These are phyloP conservation scores for Pseudogymnoascus sp. DNA, from an alignment of 2,329 filamentous ascomycete species.

Conservation along the genomic window DNA sequence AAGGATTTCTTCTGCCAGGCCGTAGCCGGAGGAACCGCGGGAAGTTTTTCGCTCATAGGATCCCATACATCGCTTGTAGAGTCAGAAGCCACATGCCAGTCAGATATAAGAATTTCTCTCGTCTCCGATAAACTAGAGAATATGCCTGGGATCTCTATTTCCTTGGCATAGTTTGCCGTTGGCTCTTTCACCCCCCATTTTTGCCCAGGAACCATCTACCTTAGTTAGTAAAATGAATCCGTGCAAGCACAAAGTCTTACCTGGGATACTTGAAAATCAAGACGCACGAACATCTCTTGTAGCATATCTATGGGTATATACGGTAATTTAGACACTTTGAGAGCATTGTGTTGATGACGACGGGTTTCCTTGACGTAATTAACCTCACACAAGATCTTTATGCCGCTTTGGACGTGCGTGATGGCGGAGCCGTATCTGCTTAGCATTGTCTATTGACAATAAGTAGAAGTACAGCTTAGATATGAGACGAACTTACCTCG, in stretches of 20 bases:
- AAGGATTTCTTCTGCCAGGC: not conserved
- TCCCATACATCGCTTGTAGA: not conserved
- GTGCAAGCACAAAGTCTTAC: conserved; percentile 6
- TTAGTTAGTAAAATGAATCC: not conserved
- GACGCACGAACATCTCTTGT: conserved; percentile 17
- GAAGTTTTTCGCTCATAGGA: not conserved
- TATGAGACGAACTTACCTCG: not conserved
- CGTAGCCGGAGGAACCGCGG: not conserved
- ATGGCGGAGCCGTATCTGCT: conserved; percentile 17
- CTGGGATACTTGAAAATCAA: conserved; percentile 16
- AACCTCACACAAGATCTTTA: conserved; percentile 19
- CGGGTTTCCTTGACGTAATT: conserved; percentile 12
- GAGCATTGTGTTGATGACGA: conserved; percentile 10
- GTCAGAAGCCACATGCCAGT: not conserved
- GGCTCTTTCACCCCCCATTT: not conserved
- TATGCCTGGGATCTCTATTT: not conserved
- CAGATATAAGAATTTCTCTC: not conserved
- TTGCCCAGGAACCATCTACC: conserved; percentile 13
- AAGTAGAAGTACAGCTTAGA: not conserved
- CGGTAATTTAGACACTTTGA: conserved; percentile 9
- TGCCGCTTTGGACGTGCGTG: conserved; percentile 18
- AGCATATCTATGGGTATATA: conserved; percentile 15
- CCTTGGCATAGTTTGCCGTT: not conserved
- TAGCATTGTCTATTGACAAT: conserved; percentile 16
- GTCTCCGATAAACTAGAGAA: not conserved